Base-by-base conservation (phyloP, 192 early-diverging fungal genomes). In the Dimargaris cristalligena region DNA sequence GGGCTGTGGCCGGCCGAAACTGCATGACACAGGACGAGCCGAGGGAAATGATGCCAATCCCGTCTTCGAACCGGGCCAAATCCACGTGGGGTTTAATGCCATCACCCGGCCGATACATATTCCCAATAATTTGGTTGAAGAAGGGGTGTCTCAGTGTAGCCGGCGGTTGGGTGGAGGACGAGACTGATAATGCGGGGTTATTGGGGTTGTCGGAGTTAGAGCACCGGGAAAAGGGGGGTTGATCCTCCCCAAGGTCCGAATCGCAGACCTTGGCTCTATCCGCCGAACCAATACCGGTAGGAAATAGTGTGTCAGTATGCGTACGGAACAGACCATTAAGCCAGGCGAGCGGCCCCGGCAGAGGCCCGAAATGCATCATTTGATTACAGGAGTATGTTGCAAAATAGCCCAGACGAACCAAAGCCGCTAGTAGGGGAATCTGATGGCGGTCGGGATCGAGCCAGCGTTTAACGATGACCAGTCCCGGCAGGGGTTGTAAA, bases 41-140 rank as follows among this genome's bases (percentile, higher is more conserved):
- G 51, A 80, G 72, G 23, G 62, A 67, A 22, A 73, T 67, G 11
- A 75, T 69, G 1, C 68, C 70, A 4, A 80, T 59, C 4, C 71
- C 72, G 55, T 80, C 79, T 0, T 63, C 74, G 52, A 80, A 80
- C 59, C 76, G 64, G 61, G 67, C 47, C n/a, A 80, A 54, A 57
- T 80, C 79, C 3, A 76, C 60, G 45, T 80, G 79, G 33, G 71
- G 66, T 31, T 59, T 63, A 25, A 80, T 74, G 0, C 79, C 79
- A 46, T 76, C 67, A n/a, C 73, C 75, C 8, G 65, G 46, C 28
- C 60, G 58, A 58, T 80, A 80, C 35, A 70, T 56, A 58, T 80
- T 80, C 49, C 74, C 62, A 14, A 80, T 77, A 25, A 67, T 64
- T 35, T 76, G 74, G 65, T 78, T 70, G 25, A 78, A 76, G 34